Base-by-base conservation (phyloP, 1,139 yeast species). In the Scheffersomyces segobiensis region DNA sequence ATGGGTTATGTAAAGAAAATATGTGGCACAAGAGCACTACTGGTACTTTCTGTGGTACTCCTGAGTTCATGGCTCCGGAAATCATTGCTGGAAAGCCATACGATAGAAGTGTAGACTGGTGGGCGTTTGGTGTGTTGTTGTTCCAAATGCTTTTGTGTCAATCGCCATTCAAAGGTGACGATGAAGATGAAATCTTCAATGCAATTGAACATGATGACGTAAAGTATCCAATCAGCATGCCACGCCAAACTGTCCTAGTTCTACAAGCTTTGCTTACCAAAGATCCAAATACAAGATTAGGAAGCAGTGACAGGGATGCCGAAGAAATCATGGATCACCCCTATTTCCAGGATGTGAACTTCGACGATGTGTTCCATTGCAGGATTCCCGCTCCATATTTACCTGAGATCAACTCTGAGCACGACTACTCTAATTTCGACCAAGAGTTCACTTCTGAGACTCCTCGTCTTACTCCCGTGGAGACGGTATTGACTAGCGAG, bases 11-110 rank as follows among this genome's bases (percentile, higher is more conserved):
- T 82, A 95, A 95, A 73, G 98, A 93, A 68, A 89, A 90, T 57
- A 95, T 95, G 98, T 90, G 96, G 90, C 82, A 81, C 68, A 92
- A 92, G n/a, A 86, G 84, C 64, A 91, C 95, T 39, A 96, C 99
- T 0, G 91, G 95, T 12, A 95, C 99, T 0, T 95, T 95, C 77
- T 96, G 99, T 79, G 99, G 99, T 67, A 95, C 99, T 0, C 99
- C 99, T 0, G 99, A 95, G 72, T 92, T 95, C 67, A 95, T 95
- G 97, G 99, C 99, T 1, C 99, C 99, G 0, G 99, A 95, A 75
- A 93, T 95, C 66, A 82, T 96, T 68, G 87, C 91, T 59, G 98
- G 96, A 57, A 97, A 93, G 73, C 89, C 88, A 61, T 95, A 95
- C 70, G 96, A 93, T 55, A 86, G 97, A 67, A 90, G 96, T 53